Conservation (phyloP, 345 rosid species). For the Hibiscus trionum region DNA sequence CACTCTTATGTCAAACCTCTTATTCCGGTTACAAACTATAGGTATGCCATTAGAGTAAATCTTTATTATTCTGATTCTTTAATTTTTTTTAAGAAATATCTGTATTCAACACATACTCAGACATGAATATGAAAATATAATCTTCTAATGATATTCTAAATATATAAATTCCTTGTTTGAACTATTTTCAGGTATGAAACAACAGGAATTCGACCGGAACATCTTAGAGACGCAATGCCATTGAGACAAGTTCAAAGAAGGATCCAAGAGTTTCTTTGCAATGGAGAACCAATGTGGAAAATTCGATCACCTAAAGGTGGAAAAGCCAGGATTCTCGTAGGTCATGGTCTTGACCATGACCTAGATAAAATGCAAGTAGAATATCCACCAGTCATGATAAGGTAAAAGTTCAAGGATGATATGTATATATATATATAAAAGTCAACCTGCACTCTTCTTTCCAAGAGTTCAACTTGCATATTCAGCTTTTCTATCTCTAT, state of each 20-base stretch:
- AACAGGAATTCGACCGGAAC: constrained; percentile 73
- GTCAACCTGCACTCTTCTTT: not conserved
- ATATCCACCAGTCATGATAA: constrained; percentile 69
- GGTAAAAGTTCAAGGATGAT: constrained; percentile 30
- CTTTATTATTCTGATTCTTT: not conserved
- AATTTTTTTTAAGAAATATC: no score
- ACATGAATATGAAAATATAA: not conserved
- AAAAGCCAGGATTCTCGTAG: constrained; percentile 83
- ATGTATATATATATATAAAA: not conserved
- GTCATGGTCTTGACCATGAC: constrained; percentile 81
- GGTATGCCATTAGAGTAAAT: constrained; percentile 26
- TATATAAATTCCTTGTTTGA: not conserved
- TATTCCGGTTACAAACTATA: constrained; percentile 65
- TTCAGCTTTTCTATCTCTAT: not conserved
- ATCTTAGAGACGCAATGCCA: constrained; percentile 67
- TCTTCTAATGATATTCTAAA: not conserved
- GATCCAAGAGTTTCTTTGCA: constrained; percentile 81
- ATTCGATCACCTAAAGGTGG: constrained; percentile 70
- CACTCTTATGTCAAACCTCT: constrained; percentile 70
- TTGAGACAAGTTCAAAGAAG: constrained; percentile 57
- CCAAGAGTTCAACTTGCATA: not conserved
- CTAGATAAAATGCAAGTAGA: constrained; percentile 69
- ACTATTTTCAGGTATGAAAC: constrained; percentile 49
- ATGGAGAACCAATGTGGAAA: constrained; percentile 91
- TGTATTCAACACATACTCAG: not conserved